Evolutionary conservation across 2,329 filamentous ascomycete genomes (phyloP), one percentile per base, ranked within the genome.

Genomic region (Cordyceps farinosa): DNA sequence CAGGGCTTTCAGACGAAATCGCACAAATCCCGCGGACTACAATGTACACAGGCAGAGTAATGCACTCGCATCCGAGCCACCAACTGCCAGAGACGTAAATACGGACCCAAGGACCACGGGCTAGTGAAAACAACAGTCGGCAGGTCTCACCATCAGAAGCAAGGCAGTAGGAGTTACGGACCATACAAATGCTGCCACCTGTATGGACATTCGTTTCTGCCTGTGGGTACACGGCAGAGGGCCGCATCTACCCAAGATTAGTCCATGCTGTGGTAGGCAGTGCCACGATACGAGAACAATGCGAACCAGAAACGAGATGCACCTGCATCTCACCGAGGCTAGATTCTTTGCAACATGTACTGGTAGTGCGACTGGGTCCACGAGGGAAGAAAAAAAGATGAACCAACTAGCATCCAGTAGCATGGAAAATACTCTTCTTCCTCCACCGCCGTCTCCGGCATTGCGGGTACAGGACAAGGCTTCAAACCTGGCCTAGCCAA

Each of bases 381-480:
- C 47, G 29, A 50, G 22, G 22, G 22, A 22, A 1, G 22, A 17
- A 32, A 50, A 2, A 30, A 7, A 17, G 29, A 32, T 6, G 47
- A 27, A 32, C 22, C 22, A 22, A 22, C 22, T 22, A 22, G 22
- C 22, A 30, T 30, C 7, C 22, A 9, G 8, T 22, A 22, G 45
- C 45, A n/a, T 53, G 7, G 17, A 22, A 22, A 22, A 38, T 29
- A 11, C n/a, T 36, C 22, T 32, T 34, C 50, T 38, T 15, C 51
- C 51, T 38, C 34, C 50, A n/a, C 50, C 50, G 52, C 52, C 36
- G 52, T n/a, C 36, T 30, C 52, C 52, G 52, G 36, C 52, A 17
- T 22, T 58, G 44, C 55, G 44, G 55, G 45, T 58, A 30, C 22
- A 29, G 32, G 17, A 13, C 29, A 34, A 22, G 32, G 17, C 27